Base-by-base conservation (phyloP, 2,329 filamentous ascomycete genomes). In the Moelleriella libera region DNA sequence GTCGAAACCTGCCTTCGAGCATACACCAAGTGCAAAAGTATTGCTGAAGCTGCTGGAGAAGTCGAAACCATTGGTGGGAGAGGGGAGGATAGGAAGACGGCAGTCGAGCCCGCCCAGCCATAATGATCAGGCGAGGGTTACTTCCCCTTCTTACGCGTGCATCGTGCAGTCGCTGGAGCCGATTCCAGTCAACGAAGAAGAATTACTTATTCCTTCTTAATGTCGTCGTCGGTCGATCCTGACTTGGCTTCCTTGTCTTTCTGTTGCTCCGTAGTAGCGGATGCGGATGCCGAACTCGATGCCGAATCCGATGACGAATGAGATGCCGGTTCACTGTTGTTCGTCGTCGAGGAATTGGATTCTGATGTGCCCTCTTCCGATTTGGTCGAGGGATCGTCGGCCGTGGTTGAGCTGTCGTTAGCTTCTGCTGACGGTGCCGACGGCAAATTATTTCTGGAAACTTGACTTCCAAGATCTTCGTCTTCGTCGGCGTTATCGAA, bases 401-500 rank as follows among this genome's bases (percentile, higher is more conserved):
- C 49, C 49, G 52, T 54, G 47, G 50, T 39, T 28, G 37, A 21
- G 21, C 21, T 37, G 30, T n/a, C 48, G 30, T 50, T 43, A 47
- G 51, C 10, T 56, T 51, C 47, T 5, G 57, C 59, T 54, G 52
- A 52, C 46, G 60, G 55, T 41, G 57, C 57, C 49, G 55, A 21
- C 21, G 21, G 21, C 21, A 21, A 54, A 43, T 55, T 60, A 44
- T 55, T 60, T 69, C 86, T 89, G 61, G 79, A 77, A 51, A 92
- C 85, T 69, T 94, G 88, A 64, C 83, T 89, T 54, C 79, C 82
- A 53, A 89, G 74, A 61, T 95, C 88, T 64, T 87, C 86, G 60
- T 94, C 86, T 60, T 94, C 87, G 62, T 88, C 84, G 58, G 70
- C 66, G 60, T 88, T 83, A 65, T 96, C 88, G 68, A 96, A 94